Base-by-base conservation (phyloP, 768 basidiomycete species). In the Pholiota microspora region DNA sequence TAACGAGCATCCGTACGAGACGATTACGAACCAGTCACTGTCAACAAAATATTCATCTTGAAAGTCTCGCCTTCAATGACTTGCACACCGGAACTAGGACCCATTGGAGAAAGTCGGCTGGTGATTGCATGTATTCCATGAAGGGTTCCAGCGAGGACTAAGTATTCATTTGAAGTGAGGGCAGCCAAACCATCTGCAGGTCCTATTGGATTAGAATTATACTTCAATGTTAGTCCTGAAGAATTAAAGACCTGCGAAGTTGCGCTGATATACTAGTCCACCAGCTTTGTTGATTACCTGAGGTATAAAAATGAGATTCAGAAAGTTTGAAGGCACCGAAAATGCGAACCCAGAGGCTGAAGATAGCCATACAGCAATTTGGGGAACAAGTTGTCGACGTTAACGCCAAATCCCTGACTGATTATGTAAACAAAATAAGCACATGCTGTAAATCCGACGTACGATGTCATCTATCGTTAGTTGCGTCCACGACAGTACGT, bases 71-170 rank as follows among this genome's bases (percentile, higher is more conserved):
- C 92, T 66, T 98, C 96, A 59, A 98, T 95, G n/a, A 93, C 86
- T 64, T 98, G 89, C 7, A 88, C 90, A 15, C 94, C 94, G 13
- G 94, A 94, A 66, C 89, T 88, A 18, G 79, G 64, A 3, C 88
- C 89, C 15, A 80, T 83, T 2, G 97, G 96, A 4, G 91, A 93
- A 42, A 99, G 76, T 40, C 92, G 84, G 58, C 89, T 88, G 0
- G 96, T 98, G 62, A 98, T 98, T n/a, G 97, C 97, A 63, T 98
- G 97, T 25, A 99, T 96, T 48, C 96, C 95, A 59, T 98, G 97
- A 32, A 98, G 73, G 12, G 97, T 98, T 40, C 96, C 96, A 2
- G 97, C 97, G 35, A 98, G 83, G 15, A 98, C 92, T 51, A 99
- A 84, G 60, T 94, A 89, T 75, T 97, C 94, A 71, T 97, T 97